Evolutionary conservation across 345 rosid genomes (phyloP), one percentile per base, ranked within the genome.

Genomic region (Toxicodendron radicans): DNA sequence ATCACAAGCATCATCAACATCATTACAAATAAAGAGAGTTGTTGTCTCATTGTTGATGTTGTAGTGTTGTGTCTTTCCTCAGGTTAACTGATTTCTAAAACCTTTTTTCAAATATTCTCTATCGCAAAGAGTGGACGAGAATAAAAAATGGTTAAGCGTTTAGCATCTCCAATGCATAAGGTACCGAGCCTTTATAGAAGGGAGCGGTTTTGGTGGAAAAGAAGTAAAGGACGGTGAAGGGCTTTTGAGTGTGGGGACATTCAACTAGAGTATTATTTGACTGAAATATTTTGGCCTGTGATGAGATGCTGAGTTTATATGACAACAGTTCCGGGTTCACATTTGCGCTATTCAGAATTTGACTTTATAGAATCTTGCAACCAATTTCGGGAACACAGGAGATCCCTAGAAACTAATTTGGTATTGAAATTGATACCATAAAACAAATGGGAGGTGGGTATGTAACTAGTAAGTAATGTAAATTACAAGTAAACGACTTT

Each of bases 181-280:
- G 76, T 64, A 79, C 75, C 63, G 32, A 74, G 76, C 80, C 68
- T 71, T 82, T 53, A 80, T 84, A 62, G 74, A 74, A 62, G 84
- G 85, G 4, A 63, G 33, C 61, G 79, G 82, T 75, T 73, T 70
- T 66, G 81, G 75, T 69, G 85, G 73, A 74, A 76, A 21, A 73
- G 43, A 71, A n/a, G 72, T 70, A 74, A 79, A 78, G 86, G 83
- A 80, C 86, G 90, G 86, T 82, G 85, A 68, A 79, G 77, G 79
- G 83, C 76, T 86, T 84, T 66, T 13, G 17, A 17, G 38, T 10
- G 60, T 63, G 69, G 70, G 69, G 70, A 17, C 70, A 35, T 64
- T 58, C 11, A 17, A 60, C 59, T 58, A 16, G 62, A 63, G 63
- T 5, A 17, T 73, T 5, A 17, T 73, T 73, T 64, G 76, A 65